Base-by-base conservation (phyloP, 805 yeast genomes). In the Brettanomyces naardenensis region DNA sequence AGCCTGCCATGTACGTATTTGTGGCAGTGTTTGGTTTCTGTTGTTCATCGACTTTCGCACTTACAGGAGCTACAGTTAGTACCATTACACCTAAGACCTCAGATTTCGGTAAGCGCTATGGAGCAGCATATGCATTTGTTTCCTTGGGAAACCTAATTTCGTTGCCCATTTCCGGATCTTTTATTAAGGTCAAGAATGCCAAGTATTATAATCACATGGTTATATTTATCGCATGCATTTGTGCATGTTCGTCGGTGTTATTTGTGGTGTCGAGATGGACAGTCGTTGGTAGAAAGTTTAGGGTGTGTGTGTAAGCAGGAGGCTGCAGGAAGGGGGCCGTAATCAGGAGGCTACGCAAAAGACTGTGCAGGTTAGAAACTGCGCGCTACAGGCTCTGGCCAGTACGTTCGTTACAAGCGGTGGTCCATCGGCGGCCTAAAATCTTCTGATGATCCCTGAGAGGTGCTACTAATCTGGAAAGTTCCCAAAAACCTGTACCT, bases 31-130 rank as follows among this genome's bases (percentile, higher is more conserved):
- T 52, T 47, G 86, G 86, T 0, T 69, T 77, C 44, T 68, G 70
- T 39, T 65, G 73, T 27, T 71, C 82, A 4, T 69, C 80, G 19
- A 72, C 78, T 5, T 64, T 79, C 33, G 68, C 83, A 1, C 53
- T 80, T 39, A 69, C 79, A 0, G 84, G 87, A 0, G 80, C 75
- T 6, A 73, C 83, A 36, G 65, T 78, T 31, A 68, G 80, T 0
- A 71, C 70, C 38, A 71, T 80, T 13, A 71, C 78, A n/a, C 68
- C 68, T 5, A 74, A 76, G 1, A 64, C 68, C 41, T 19, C 37
- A 9, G 71, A 75, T 37, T 81, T 80, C 52, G 89, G 88, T 19
- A 75, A 73, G 43, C 59, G 81, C 15, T 81, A 73, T 48, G 87
- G 87, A 0, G 69, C 85, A n/a, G 67, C 76, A 46, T 80, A 77